These are phyloP conservation scores for Albizia julibrissin DNA, from an alignment of 306 rosid genomes.

Conservation along the genomic window DNA sequence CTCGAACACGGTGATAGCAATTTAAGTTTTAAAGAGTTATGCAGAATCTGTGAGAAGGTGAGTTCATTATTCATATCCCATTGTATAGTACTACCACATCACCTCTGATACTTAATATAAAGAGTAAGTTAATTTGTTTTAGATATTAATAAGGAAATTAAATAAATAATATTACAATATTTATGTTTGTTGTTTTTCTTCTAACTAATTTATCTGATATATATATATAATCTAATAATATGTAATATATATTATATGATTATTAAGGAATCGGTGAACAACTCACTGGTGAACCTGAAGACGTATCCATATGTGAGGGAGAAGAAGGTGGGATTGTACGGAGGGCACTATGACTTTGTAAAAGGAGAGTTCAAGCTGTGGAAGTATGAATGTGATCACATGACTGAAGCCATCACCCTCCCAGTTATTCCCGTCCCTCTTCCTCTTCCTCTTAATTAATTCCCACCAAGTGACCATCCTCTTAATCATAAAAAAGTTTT, in stretches of 20 bases:
- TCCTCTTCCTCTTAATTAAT: too few species aligned
- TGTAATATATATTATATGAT: too few species aligned
- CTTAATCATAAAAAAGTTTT: too few species aligned
- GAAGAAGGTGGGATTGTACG: slow-evolving; percentile 35
- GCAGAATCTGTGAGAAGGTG: slow-evolving; percentile 53
- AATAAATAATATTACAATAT: too few species aligned
- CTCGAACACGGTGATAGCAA: not conserved
- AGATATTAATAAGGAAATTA: too few species aligned
- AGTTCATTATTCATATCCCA: not conserved
- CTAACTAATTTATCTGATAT: too few species aligned
- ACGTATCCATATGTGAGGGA: slow-evolving; percentile 59
- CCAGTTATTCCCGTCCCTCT: not conserved
- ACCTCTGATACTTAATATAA: too few species aligned
- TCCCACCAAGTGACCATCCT: not conserved
- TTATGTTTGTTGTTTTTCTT: too few species aligned
- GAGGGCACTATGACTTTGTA: slow-evolving; percentile 69
- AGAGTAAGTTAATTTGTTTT: too few species aligned
- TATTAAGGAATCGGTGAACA: slow-evolving; percentile 63
- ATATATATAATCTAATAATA: too few species aligned
- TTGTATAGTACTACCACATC: not conserved
- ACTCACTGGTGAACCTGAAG: slow-evolving; percentile 51
- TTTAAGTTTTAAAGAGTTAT: slow-evolving; percentile 11
- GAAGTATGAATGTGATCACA: slow-evolving; percentile 31
- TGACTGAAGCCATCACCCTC: slow-evolving; percentile 26
- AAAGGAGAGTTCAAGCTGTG: slow-evolving; percentile 55